These are phyloP conservation scores for Ascochyta pisi DNA, from an alignment of 2,329 filamentous ascomycete species.

Conservation along the genomic window DNA sequence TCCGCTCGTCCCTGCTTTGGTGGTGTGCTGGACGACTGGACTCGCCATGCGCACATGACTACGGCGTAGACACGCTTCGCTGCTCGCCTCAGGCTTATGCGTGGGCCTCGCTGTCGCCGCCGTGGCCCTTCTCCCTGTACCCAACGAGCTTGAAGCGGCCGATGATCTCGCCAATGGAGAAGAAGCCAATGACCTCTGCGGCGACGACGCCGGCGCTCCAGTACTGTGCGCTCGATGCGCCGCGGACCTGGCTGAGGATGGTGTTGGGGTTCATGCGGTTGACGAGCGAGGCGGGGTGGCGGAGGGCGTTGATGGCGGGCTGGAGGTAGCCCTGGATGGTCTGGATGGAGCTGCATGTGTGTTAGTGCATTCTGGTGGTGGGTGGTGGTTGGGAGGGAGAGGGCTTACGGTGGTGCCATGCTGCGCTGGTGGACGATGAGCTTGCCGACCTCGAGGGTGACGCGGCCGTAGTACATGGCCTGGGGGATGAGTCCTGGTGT, in stretches of 20 bases:
- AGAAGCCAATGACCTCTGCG: conserved; percentile 93
- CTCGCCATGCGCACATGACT: no score
- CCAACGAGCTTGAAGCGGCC: conserved; percentile 94
- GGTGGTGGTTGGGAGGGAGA: background rate
- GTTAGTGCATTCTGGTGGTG: conserved; percentile 21
- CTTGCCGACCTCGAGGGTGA: conserved; percentile 85
- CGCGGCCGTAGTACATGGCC: conserved; percentile 89
- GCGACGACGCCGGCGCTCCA: conserved; percentile 76
- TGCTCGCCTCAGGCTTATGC: conserved; percentile 11
- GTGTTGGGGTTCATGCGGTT: conserved; percentile 60
- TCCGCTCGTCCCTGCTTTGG: conserved; percentile 3
- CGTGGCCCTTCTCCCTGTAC: conserved; percentile 62
- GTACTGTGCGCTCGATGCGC: conserved; percentile 74
- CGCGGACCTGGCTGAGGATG: conserved; percentile 67
- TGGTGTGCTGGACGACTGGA: no score
- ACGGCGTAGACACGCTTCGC: no score
- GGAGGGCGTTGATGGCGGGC: conserved; percentile 72
- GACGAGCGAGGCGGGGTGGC: conserved; percentile 70
- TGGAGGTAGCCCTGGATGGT: conserved; percentile 90
- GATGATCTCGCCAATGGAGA: conserved; percentile 96
- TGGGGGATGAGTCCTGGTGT: conserved; percentile 79
- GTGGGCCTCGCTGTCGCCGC: conserved; percentile 25
- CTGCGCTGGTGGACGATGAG: conserved; percentile 86
- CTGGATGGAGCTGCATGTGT: conserved; percentile 68
- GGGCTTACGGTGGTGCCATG: conserved; percentile 91